A percentile compares a stretch with the other conserved stretches of the same genome.
These are phyloP conservation scores for Erigeron canadensis DNA, from an alignment of 129 eudicot species.

Conservation along the genomic window DNA sequence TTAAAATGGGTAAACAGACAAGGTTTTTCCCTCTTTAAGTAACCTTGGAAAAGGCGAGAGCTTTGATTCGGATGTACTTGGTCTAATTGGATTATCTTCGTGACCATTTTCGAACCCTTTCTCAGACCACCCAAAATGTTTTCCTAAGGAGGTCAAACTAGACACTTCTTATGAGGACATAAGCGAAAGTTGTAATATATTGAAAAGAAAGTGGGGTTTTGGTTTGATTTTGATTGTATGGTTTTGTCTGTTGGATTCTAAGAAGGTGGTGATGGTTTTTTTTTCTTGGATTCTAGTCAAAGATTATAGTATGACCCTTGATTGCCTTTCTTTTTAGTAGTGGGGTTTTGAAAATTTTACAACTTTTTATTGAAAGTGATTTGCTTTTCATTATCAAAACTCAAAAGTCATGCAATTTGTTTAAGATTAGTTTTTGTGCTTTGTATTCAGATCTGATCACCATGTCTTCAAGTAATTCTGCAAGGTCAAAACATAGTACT, in stretches of 20 bases:
- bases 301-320: not conserved
- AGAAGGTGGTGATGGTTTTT: not conserved
- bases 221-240: not conserved
- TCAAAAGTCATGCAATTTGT: not conserved
- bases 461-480: conserved; percentile 72
- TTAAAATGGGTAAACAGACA: not conserved
- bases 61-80: no score
- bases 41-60: no score
- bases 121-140: no score
- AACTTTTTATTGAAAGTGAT: conserved; percentile 14
- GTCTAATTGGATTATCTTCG: no score
- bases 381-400: not conserved
- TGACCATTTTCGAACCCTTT: no score
- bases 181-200: no score
- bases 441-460: conserved; percentile 37
- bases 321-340: conserved; percentile 23
- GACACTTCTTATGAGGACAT: no score
- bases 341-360: conserved; percentile 19
- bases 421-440: not conserved
- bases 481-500: conserved; percentile 74
- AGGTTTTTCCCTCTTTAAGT: no score
- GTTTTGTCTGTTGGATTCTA: not conserved
- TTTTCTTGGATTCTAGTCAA: conserved; percentile 30
- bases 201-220: not conserved
- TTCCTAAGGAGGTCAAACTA: no score